These are phyloP conservation scores for Hypoxylon trugodes DNA, from an alignment of 495 filamentous ascomycete species.

Conservation along the genomic window DNA sequence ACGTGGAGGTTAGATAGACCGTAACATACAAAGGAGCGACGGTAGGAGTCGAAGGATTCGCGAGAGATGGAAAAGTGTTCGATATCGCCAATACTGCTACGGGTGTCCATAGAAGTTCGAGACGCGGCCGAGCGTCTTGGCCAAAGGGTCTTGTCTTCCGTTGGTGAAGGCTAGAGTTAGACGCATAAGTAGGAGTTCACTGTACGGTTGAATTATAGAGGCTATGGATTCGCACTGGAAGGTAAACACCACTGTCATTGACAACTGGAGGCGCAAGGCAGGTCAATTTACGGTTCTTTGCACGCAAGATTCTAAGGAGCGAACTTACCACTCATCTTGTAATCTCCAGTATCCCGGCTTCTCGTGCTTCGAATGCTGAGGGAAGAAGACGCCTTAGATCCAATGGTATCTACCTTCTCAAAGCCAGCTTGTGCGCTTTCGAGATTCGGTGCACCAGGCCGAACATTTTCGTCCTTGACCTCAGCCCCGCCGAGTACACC, in stretches of 20 bases:
- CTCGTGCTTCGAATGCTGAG: constrained; percentile 67
- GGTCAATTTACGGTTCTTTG: constrained; percentile 32
- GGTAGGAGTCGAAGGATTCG: constrained; percentile 97
- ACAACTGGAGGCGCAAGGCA: constrained; percentile 69
- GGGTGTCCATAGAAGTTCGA: constrained; percentile 72
- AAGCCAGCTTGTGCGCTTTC: constrained; percentile 54
- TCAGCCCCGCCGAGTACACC: constrained; percentile 47
- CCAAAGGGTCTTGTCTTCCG: constrained; percentile 89
- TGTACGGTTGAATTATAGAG: neutral
- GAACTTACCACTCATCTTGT: constrained; percentile 81
- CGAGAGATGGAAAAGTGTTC: constrained; percentile 97
- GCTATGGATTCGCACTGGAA: constrained; percentile 70
- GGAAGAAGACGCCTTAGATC: constrained; percentile 64
- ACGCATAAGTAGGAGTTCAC: constrained; percentile 25
- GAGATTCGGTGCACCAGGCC: constrained; percentile 50
- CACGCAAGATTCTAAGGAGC: constrained; percentile 10
- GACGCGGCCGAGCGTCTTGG: constrained; percentile 72
- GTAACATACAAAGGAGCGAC: constrained; percentile 86
- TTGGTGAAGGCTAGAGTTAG: constrained; percentile 77
- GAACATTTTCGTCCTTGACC: constrained; percentile 62
- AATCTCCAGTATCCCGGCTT: constrained; percentile 71
- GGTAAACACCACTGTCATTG: constrained; percentile 95
- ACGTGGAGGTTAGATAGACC: constrained; percentile 6
- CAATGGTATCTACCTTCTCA: constrained; percentile 63
- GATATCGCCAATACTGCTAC: constrained; percentile 75